A percentile compares a stretch with the other conserved stretches of the same genome.
phyloP scores from a whole-genome alignment of 169 alveolate species.

The Plasmodium berghei region DNA sequence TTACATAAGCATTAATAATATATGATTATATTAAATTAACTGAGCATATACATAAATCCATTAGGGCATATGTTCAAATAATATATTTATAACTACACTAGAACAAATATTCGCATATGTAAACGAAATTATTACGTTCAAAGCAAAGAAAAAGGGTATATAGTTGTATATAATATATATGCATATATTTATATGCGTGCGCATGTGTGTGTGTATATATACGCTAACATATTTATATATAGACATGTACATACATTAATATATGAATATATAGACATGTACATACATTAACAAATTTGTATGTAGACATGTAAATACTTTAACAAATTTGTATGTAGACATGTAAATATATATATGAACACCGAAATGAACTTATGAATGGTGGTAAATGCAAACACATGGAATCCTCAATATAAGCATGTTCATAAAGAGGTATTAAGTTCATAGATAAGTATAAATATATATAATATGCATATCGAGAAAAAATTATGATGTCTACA shows the following conservation, averaged over 20 bases:
- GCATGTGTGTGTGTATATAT: background rate
- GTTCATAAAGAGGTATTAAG: background rate
- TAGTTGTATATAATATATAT: background rate
- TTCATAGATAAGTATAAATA: background rate
- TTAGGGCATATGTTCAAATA: too few species aligned
- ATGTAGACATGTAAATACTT: background rate
- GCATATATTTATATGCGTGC: background rate
- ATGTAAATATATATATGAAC: background rate
- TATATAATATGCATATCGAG: background rate
- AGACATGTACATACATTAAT: background rate
- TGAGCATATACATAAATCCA: too few species aligned
- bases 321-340: background rate
- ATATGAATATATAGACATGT: background rate
- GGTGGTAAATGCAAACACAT: too few species aligned
- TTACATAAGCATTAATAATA: background rate
- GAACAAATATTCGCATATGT: too few species aligned
- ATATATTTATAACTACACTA: too few species aligned
- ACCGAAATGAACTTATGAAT: too few species aligned
- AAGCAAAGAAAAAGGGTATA: too few species aligned
- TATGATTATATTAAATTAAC: too few species aligned
- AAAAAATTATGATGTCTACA: background rate
- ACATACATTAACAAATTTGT: background rate
- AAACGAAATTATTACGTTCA: too few species aligned
- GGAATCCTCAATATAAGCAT: too few species aligned
- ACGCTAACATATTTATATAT: background rate